Base-by-base conservation (phyloP, 768 basidiomycete species). In the Lenzites betulinus region DNA sequence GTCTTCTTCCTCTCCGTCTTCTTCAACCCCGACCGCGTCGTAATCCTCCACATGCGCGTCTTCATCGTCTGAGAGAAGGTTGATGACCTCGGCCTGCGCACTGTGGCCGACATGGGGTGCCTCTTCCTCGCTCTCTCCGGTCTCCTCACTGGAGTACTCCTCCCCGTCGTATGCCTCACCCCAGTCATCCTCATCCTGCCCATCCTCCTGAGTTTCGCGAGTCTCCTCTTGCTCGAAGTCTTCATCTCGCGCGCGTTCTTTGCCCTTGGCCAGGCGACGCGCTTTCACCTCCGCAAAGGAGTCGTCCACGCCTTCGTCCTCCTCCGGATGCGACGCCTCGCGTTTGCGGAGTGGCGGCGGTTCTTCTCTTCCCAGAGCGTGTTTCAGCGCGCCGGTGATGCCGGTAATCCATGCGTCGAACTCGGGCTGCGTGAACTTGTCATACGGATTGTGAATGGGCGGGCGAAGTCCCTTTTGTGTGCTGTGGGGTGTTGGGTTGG, bases 361-460 rank as follows among this genome's bases (percentile, higher is more conserved):
- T 1, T 60, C 66, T 23, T 76, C 81, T 48, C 81, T 79, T 0
- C 83, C 83, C 9, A 90, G 76, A 23, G 88, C 89, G 50, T 74
- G 77, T 58, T 79, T 79, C 28, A 90, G 73, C 51, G 82, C 76
- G 60, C 77, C 71, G 0, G 85, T 88, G 44, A 90, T 80, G 66
- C 79, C 85, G 65, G 77, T 80, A 65, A 90, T 86, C 84, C 85
- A 90, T 68, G 79, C 76, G 77, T 90, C 87, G 66, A 89, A 90
- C 63, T 89, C 83, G 1, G 77, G 74, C 68, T 84, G 79, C 1
- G 86, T 79, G 70, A 90, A 88, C 70, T 86, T 86, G 71, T 90
- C 87, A 70, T 85, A 90, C 1, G 89, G 89, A 66, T 90, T 90
- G 53, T 82, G 72, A 54, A 88, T 80, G 20, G 88, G 87, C 7